Conservation (phyloP, 2,329 filamentous ascomycete genomes). For the Ophiostoma montium region DNA sequence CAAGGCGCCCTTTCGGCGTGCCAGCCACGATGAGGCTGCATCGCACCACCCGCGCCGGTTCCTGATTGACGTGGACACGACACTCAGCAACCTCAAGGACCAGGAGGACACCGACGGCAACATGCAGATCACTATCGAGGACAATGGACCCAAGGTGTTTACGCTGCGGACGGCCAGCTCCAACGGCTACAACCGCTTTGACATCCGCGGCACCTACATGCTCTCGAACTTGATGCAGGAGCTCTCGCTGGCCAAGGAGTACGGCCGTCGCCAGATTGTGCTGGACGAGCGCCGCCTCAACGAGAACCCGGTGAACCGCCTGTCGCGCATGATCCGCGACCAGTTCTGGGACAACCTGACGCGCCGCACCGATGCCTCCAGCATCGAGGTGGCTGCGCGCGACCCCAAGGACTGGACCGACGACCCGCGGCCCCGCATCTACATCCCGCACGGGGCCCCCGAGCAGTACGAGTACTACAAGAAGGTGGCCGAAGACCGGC, state of each 20-base stretch:
- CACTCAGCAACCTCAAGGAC: constrained; percentile 61
- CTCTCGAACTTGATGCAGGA: constrained; percentile 93
- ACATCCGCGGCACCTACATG: constrained; percentile 93
- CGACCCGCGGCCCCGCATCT: constrained; percentile 81
- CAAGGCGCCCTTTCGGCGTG: constrained; percentile 41
- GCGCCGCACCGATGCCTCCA: constrained; percentile 75
- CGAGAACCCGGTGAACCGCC: constrained; percentile 83
- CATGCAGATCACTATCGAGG: constrained; percentile 95
- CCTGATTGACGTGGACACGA: constrained; percentile 73
- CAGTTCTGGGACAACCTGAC: constrained; percentile 91
- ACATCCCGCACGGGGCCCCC: constrained; percentile 70
- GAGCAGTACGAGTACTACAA: constrained; percentile 86
- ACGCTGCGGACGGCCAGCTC: constrained; percentile 75
- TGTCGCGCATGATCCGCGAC: constrained; percentile 73
- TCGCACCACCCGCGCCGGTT: constrained; percentile 58
- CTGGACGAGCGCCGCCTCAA: constrained; percentile 83
- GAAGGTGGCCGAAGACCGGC: constrained; percentile 60
- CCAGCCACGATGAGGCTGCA: constrained; percentile 56
- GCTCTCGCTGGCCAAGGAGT: constrained; percentile 80
- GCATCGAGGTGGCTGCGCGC: constrained; percentile 69
- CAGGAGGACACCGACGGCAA: constrained; percentile 91
- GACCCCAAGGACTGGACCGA: constrained; percentile 95
- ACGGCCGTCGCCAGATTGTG: constrained; percentile 76
- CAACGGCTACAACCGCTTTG: constrained; percentile 73
- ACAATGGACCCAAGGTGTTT: constrained; percentile 80